Percentiles rank a stretch among this genome's conserved stretches.
phyloP scores from a whole-genome alignment of 305 asterid species.

The Fraxinus nigra region DNA sequence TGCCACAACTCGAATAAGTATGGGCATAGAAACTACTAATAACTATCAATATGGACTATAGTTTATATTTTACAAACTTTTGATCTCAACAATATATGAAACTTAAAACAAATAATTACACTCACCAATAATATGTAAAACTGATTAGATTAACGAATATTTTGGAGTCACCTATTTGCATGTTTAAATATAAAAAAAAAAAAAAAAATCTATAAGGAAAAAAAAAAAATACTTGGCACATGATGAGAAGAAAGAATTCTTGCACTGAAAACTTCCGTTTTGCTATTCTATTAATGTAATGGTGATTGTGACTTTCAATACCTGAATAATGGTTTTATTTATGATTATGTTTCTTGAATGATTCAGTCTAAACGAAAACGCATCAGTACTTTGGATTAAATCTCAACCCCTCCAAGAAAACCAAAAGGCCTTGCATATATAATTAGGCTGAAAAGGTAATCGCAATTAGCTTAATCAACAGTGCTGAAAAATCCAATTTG shows the following conservation, averaged over 20 bases:
- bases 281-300: background rate
- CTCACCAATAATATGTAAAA: too few relatives aligned
- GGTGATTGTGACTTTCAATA: background rate
- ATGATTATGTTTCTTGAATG: slow-evolving; percentile 14
- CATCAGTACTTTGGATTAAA: background rate
- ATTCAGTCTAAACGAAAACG: background rate
- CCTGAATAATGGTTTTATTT: background rate
- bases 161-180: too few relatives aligned
- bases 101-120: too few relatives aligned
- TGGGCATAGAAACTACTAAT: too few relatives aligned
- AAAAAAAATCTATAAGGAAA: too few relatives aligned
- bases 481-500: background rate
- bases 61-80: too few relatives aligned
- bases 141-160: too few relatives aligned
- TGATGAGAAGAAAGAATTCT: slow-evolving; percentile 1
- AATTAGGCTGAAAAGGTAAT: background rate
- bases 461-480: background rate
- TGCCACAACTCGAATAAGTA: too few relatives aligned
- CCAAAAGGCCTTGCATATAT: background rate
- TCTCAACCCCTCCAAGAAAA: background rate
- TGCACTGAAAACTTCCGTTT: background rate
- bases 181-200: too few relatives aligned
- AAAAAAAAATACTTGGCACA: background rate
- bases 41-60: too few relatives aligned
- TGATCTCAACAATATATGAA: too few relatives aligned